Percentiles rank a stretch among this genome's conserved stretches.
Conservation (phyloP, 129 eudicot species). For the Flaveria linearis region DNA sequence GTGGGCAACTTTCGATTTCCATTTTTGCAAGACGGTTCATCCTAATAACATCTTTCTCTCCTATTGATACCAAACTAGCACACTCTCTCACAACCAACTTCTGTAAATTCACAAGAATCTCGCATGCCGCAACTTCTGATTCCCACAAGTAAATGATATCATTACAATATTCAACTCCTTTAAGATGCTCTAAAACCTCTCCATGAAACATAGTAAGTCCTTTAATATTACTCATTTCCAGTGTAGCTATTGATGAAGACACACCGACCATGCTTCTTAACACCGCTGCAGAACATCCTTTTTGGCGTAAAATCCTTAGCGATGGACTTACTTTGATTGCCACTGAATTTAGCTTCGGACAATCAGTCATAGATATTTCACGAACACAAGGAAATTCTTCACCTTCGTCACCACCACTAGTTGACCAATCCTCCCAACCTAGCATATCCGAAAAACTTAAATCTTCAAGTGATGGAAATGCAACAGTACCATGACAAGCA, state of each 20-base stretch:
- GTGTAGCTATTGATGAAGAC: not conserved
- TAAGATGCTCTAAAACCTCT: too few relatives aligned
- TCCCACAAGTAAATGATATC: too few relatives aligned
- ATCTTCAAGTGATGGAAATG: conserved; percentile 27
- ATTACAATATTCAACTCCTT: too few relatives aligned
- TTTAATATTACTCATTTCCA: too few relatives aligned
- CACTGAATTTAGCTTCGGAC: conserved; percentile 20
- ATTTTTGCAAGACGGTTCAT: not conserved
- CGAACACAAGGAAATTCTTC: conserved; percentile 21
- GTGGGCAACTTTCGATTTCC: not conserved
- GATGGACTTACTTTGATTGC: not conserved
- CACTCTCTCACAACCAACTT: not conserved
- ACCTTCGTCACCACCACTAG: not conserved
- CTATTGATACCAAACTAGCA: not conserved
- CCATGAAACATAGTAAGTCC: too few relatives aligned
- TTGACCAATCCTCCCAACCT: conserved; percentile 20
- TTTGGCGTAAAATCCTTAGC: not conserved
- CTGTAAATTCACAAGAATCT: too few relatives aligned
- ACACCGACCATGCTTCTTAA: conserved; percentile 23
- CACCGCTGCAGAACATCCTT: conserved; percentile 11
- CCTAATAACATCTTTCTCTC: not conserved
- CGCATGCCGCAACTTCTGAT: too few relatives aligned
- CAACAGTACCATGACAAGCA: not conserved
- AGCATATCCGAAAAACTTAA: conserved; percentile 12
- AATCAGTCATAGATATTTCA: not conserved